Evolutionary conservation across 495 filamentous ascomycete species (phyloP), one percentile per base, ranked within the genome.

Genomic region (Tuber microsphaerosporum): DNA sequence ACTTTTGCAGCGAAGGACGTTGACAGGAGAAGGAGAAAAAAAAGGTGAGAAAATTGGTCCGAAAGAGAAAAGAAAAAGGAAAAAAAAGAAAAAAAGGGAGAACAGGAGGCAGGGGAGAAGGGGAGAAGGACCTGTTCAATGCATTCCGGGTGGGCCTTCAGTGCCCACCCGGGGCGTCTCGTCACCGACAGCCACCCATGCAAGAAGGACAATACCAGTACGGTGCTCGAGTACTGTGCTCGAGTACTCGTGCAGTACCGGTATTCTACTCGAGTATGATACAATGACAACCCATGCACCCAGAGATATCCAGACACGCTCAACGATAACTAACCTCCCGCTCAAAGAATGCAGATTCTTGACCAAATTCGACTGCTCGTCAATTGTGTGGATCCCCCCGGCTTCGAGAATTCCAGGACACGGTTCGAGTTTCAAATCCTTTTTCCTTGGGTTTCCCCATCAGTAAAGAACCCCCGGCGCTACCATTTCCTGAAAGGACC

Each of bases 91-190:
- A 68, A 48, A 74, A 73, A 76, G 78, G 78, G 76, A 72, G 81
- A 48, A 42, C 45, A 70, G 70, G 68, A 81, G 44, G 42, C 72
- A 82, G 75, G 79, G 76, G 79, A 83, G 81, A 81, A 82, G 75
- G 79, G 76, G 79, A 83, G 81, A 81, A 80, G 83, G 78, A 81
- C 78, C 76, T 73, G 75, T 45, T 75, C 70, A 46, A 68, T 76
- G 73, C 42, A 70, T 72, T 73, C 44, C 61, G 70, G 74, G 71
- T 77, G 75, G 74, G 72, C 79, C 4, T 78, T 80, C 61, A 84
- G 76, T 43, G 45, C 79, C 26, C 80, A 74, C 69, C 72, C 70
- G 39, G 56, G 56, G 78, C n/a, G 71, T 71, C 34, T 75, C 79
- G 42, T 72, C 79, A 71, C 74, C 74, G 22, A 76, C 79, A 70